These are phyloP conservation scores for Mycena epipterygia DNA, from an alignment of 768 basidiomycete genomes.

Conservation along the genomic window DNA sequence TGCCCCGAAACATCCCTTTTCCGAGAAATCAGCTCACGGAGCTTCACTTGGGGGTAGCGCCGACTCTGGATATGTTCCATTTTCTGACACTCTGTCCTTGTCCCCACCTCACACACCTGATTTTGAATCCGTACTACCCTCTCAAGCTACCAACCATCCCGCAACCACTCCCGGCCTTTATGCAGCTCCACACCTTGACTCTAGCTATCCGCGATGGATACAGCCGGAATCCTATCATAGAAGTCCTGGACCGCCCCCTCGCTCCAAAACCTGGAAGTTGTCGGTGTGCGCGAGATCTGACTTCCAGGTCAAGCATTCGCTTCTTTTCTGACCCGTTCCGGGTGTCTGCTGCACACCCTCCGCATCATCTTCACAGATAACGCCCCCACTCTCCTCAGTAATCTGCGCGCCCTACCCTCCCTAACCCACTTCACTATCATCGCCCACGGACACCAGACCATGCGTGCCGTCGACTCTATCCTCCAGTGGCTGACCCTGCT, in stretches of 20 bases:
- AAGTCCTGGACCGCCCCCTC: constrained; percentile 22
- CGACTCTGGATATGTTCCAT: constrained; percentile 16
- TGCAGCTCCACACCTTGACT: constrained; percentile 20
- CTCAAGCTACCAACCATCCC: neutral
- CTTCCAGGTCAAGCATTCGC: constrained; percentile 20
- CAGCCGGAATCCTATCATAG: constrained; percentile 23
- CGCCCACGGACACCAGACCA: constrained; percentile 1
- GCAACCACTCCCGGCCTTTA: constrained; percentile 1
- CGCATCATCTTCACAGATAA: constrained; percentile 19
- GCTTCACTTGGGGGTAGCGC: constrained; percentile 27
- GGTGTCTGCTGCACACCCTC: constrained; percentile 5
- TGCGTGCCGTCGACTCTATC: neutral
- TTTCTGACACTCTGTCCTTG: constrained; percentile 28
- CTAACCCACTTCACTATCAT: constrained; percentile 10
- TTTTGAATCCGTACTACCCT: constrained; percentile 20
- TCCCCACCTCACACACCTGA: constrained; percentile 15
- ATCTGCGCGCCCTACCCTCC: constrained; percentile 6
- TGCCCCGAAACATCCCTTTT: constrained; percentile 18
- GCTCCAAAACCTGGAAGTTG: constrained; percentile 18
- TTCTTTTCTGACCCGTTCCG: constrained; percentile 18
- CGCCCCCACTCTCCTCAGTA: constrained; percentile 6
- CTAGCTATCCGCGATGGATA: constrained; percentile 29
- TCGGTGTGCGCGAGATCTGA: constrained; percentile 12
- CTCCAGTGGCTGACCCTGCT: constrained; percentile 9
- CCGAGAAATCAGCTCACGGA: constrained; percentile 18